phyloP scores from a whole-genome alignment of 2,329 filamentous ascomycete species.

The Cucurbitaria berberidis region DNA sequence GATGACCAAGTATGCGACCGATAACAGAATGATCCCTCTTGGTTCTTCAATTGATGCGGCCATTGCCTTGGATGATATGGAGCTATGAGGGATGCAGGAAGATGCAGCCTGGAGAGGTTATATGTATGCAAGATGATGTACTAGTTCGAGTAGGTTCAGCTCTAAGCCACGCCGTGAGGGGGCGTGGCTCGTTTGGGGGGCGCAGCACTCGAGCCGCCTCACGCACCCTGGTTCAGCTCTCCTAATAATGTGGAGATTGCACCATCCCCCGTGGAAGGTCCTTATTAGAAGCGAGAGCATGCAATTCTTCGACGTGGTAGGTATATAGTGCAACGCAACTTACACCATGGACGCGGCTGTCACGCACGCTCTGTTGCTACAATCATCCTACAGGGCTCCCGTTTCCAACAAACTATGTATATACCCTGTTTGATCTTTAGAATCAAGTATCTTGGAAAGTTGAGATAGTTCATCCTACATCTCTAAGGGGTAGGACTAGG shows the following conservation, averaged over 20 bases:
- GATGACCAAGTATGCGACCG: background rate
- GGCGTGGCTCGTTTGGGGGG: background rate
- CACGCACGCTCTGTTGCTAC: no score
- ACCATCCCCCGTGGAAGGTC: background rate
- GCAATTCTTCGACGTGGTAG: background rate
- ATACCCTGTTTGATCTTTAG: no score
- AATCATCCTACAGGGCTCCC: no score
- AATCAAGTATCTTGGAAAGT: no score
- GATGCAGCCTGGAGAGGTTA: background rate
- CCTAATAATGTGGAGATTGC: background rate
- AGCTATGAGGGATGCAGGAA: background rate
- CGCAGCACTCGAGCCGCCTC: background rate
- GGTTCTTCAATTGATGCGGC: background rate
- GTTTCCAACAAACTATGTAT: no score
- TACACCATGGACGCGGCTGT: no score
- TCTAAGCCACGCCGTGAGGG: background rate
- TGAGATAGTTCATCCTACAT: no score
- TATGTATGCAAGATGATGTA: background rate
- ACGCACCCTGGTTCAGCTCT: background rate
- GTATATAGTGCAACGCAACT: no score
- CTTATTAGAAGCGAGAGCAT: background rate
- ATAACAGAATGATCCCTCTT: background rate
- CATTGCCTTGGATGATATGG: background rate
- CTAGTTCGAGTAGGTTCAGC: background rate
- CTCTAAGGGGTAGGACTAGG: no score